phyloP scores from a whole-genome alignment of 768 basidiomycete genomes.

The Rhizopogon vinicolor region DNA sequence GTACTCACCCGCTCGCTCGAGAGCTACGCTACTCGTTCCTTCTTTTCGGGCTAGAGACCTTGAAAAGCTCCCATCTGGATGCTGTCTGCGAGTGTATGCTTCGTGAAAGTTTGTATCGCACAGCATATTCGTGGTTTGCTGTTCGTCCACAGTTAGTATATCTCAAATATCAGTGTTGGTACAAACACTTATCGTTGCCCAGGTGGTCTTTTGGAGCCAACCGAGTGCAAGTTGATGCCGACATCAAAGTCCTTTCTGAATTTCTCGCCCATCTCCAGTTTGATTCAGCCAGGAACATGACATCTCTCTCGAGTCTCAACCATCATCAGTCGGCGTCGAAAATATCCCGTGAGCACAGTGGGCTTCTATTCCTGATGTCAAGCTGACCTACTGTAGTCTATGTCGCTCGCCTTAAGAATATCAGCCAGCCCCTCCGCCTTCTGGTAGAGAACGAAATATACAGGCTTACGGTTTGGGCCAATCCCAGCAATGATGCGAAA shows the following conservation, averaged over 20 bases:
- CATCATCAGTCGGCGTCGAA: constrained; percentile 42
- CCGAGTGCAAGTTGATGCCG: constrained; percentile 83
- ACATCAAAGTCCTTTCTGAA: constrained; percentile 83
- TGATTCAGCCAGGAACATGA: constrained; percentile 60
- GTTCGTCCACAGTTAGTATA: constrained; percentile 79
- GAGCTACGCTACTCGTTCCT: constrained; percentile 89
- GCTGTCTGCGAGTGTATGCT: constrained; percentile 71
- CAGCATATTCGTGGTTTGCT: constrained; percentile 92
- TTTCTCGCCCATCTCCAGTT: constrained; percentile 73
- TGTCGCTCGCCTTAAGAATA: constrained; percentile 51
- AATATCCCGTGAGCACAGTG: constrained; percentile 33
- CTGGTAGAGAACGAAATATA: constrained; percentile 90
- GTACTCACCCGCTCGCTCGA: constrained; percentile 88
- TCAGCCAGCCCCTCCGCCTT: constrained; percentile 73
- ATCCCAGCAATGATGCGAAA: constrained; percentile 74
- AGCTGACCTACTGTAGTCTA: constrained; percentile 41
- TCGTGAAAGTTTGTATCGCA: constrained; percentile 70
- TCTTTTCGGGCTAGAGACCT: constrained; percentile 87
- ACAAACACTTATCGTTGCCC: background rate
- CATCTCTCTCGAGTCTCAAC: constrained; percentile 58
- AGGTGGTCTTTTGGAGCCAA: constrained; percentile 98
- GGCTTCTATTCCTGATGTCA: background rate
- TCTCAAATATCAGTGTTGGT: background rate
- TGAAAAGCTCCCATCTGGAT: constrained; percentile 87
- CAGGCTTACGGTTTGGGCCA: constrained; percentile 84